Percentiles rank a stretch among this genome's conserved stretches.
Evolutionary conservation across 495 filamentous ascomycete genomes (phyloP).

Genomic region (Neurospora terricola): DNA sequence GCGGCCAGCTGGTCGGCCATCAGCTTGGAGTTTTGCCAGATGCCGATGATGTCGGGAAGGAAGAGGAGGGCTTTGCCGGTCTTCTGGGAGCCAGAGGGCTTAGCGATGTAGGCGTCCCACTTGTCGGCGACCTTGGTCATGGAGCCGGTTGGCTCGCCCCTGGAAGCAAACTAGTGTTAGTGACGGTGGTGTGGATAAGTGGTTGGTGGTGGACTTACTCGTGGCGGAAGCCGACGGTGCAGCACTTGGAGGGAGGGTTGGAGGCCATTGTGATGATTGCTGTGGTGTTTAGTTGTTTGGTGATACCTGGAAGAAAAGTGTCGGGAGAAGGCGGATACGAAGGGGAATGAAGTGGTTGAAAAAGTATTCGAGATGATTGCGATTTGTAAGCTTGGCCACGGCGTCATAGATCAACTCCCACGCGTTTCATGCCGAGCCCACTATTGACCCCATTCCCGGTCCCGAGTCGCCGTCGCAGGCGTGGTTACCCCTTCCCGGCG

Average conservation of each 20-base stretch:
- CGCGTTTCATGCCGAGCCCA: not conserved
- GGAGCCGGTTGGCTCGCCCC: constrained; percentile 32
- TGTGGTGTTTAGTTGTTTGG: not conserved
- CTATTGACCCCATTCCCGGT: not conserved
- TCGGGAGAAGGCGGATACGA: not conserved
- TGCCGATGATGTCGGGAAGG: constrained; percentile 59
- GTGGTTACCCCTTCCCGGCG: not conserved
- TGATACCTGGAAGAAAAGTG: not conserved
- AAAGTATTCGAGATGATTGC: not conserved
- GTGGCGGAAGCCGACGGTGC: constrained; percentile 25
- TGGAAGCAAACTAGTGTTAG: constrained; percentile 3
- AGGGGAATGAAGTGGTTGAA: not conserved
- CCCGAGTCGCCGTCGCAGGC: not conserved
- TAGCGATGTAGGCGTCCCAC: constrained; percentile 41
- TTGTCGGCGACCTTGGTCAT: constrained; percentile 31
- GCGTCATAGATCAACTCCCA: not conserved
- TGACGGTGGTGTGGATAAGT: not conserved
- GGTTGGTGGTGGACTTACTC: constrained; percentile 12
- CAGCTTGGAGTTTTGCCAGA: constrained; percentile 69
- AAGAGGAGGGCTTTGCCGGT: constrained; percentile 37
- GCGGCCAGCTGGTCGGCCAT: constrained; percentile 75
- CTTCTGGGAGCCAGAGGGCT: constrained; percentile 33
- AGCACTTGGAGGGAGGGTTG: constrained; percentile 22
- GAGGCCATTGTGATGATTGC: constrained; percentile 21
- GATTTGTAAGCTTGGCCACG: not conserved